Evolutionary conservation across 1,284 basidiomycete species (phyloP), one percentile per base, ranked within the genome.

Genomic region (Ganoderma sp.): DNA sequence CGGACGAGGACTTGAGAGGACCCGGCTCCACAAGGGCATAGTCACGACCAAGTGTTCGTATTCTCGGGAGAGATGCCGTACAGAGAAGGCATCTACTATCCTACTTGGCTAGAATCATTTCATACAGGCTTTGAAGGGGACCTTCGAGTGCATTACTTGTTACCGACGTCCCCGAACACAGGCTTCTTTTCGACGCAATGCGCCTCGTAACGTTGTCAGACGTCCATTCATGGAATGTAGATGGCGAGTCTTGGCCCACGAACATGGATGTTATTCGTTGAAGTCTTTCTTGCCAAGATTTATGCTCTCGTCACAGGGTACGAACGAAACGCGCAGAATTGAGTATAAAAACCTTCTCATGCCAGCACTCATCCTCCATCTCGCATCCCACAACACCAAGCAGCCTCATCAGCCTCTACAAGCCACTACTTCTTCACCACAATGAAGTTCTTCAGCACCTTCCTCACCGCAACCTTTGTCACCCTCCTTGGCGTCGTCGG

Each of bases 391-490:
- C 34, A 5, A 5, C 15, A 25, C 28, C 12, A 9, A 32, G 7
- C 52, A 32, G 52, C 52, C 28, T 28, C 52, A 32, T 28, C 25
- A 54, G 52, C 14, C 9, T 54, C 28, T 54, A 32, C 52, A 17
- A 17, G 7, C 34, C 15, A 54, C 52, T 54, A 14, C 17, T 19
- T 25, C 25, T 54, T 54, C 52, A 32, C 52, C 52, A 41, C 34
- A 6, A 59, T 59, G 57, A n/a, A 59, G 57, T 59, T 59, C 57
- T 59, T 59, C 37, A 59, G 57, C 57, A 41, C n/a, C 12, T 22
- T 59, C 57, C 39, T 59, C 57, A 41, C 57, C 57, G 14, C 17
- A 5, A 17, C 9, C 37, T n/a, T 34, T 12, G 57, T 59, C 6
- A 17, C 14, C 22, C 37, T 41, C 57, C 37, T 59, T 3, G 34